Conservation (phyloP, 1,139 yeast species). For the Arxiozyma slooffiae region DNA sequence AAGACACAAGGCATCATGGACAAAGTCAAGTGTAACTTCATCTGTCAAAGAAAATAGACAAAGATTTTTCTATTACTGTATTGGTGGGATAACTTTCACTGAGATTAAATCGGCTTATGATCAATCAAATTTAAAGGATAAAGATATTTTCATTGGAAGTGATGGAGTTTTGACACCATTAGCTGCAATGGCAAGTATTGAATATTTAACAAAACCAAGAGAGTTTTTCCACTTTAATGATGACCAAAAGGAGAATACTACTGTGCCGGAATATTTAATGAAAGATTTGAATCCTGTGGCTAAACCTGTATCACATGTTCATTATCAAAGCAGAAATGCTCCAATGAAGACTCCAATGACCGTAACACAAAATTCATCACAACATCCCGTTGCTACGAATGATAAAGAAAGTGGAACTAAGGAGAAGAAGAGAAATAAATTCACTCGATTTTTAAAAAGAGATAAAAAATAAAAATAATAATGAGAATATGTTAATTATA, state of each 20-base stretch:
- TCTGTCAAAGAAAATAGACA: slow-evolving; percentile 42
- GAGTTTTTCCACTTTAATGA: slow-evolving; percentile 25
- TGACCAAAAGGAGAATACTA: slow-evolving; percentile 22
- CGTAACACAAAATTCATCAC: slow-evolving; percentile 4
- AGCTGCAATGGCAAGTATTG: slow-evolving; percentile 40
- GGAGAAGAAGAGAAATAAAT: slow-evolving; percentile 26
- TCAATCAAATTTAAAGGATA: slow-evolving; percentile 49
- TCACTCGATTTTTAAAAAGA: slow-evolving; percentile 18
- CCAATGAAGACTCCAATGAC: slow-evolving; percentile 6
- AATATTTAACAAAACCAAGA: slow-evolving; percentile 29
- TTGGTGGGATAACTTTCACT: slow-evolving; percentile 83
- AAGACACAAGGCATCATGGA: slow-evolving; percentile 77
- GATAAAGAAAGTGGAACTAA: slow-evolving; percentile 8
- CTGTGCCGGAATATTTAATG: slow-evolving; percentile 30
- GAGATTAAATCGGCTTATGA: slow-evolving; percentile 75
- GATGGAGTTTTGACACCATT: slow-evolving; percentile 64
- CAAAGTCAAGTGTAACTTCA: slow-evolving; percentile 37
- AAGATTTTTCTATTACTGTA: slow-evolving; percentile 66
- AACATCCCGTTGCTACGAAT: slow-evolving; percentile 8
- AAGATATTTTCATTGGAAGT: slow-evolving; percentile 76
- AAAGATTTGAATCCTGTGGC: slow-evolving; percentile 19
- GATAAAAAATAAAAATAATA: slow-evolving; percentile 7
- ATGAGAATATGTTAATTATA: neutral
- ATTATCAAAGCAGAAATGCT: slow-evolving; percentile 15
- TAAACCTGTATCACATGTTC: slow-evolving; percentile 22